Evolutionary conservation across 2,329 filamentous ascomycete species (phyloP).

Genomic region (Penicillium sp.): DNA sequence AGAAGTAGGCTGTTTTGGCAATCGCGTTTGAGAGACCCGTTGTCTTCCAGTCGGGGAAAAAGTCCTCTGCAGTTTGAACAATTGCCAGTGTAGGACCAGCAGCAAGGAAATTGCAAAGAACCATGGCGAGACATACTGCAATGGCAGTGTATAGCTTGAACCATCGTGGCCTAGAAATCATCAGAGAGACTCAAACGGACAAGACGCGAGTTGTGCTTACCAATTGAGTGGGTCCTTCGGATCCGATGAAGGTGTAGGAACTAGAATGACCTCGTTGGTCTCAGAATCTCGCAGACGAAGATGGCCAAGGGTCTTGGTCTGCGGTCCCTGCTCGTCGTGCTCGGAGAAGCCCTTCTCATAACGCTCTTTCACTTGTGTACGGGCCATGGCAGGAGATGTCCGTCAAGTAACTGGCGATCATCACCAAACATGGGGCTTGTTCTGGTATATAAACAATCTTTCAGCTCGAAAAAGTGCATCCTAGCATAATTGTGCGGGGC

Average conservation of each 20-base stretch:
- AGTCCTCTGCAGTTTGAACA: conserved; percentile 48
- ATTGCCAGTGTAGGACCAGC: conserved; percentile 58
- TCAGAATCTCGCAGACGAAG: conserved; percentile 10
- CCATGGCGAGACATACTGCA: conserved; percentile 46
- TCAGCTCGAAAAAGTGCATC: background rate
- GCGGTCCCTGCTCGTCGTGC: background rate
- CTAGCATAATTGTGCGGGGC: background rate
- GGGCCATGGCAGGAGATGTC: background rate
- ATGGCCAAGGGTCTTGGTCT: conserved; percentile 10
- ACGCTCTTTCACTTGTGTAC: background rate
- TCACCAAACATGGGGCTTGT: background rate
- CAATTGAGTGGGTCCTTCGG: conserved; percentile 14
- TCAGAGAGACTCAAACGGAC: background rate
- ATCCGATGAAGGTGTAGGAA: conserved; percentile 11
- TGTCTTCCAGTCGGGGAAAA: conserved; percentile 36
- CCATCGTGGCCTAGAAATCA: conserved; percentile 8
- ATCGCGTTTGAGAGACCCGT: conserved; percentile 8
- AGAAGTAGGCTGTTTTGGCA: conserved; percentile 52
- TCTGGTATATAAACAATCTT: conserved; percentile 1
- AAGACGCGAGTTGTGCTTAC: background rate
- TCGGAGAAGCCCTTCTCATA: background rate
- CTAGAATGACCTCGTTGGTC: conserved; percentile 9
- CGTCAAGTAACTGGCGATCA: background rate
- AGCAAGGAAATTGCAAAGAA: conserved; percentile 59
- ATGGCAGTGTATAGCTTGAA: conserved; percentile 46